Evolutionary conservation across 192 early-diverging fungal genomes (phyloP), one percentile per base, ranked within the genome.

Genomic region (Umbelopsis sp.): DNA sequence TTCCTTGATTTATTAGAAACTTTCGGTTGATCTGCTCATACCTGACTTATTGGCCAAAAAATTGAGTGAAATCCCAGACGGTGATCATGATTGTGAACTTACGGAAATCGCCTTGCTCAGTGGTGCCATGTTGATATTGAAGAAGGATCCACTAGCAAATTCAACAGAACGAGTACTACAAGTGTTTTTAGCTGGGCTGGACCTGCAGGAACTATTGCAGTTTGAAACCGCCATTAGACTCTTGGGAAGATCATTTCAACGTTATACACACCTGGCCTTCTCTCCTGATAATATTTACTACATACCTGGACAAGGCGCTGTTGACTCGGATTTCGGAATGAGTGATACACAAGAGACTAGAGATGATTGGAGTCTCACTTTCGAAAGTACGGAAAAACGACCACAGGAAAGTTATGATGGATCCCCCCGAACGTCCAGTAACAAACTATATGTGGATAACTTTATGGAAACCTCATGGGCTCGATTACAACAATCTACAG

Each of bases 221-320:
- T 76, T 76, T 56, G 69, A 76, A 32, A 51, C 22, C 10, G 74
- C 74, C 36, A 53, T 76, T 24, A 17, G 41, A 3, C 6, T 62
- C 21, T 21, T 75, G n/a, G 74, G 49, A 20, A 41, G 68, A 56
- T 32, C 44, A 12, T 75, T 75, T 43, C 67, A 65, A 34, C 29
- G 24, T 3, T 69, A 70, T 70, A 47, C 47, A 29, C 25, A 65
- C 44, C 26, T 68, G 32, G 66, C 74, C 68, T 49, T 70, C 32
- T 75, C 74, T 21, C 74, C 74, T 10, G 20, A 59, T 20, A 75
- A 75, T 47, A 70, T 65, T 0, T 75, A 75, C 36, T 75, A 69
- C 41, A 47, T 36, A 21, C 69, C 69, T 56, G 56, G 31, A 11
- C 56, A 67, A 26, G 20, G 71, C 12, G 11, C 4, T 6, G 38